phyloP scores from a whole-genome alignment of 2,329 filamentous ascomycete genomes.

The Diaporthe destruens region DNA sequence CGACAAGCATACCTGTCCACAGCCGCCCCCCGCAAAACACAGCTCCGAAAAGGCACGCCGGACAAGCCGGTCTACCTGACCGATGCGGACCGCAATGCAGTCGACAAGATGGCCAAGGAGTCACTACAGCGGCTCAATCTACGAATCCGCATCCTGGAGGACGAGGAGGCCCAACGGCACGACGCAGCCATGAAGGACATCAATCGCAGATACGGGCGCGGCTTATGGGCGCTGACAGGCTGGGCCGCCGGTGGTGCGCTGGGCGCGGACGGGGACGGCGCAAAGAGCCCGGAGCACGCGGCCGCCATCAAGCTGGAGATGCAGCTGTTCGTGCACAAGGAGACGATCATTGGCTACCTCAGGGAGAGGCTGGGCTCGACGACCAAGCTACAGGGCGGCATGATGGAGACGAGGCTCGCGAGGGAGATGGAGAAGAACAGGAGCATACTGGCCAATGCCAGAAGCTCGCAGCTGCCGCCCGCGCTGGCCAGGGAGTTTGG shows the following conservation, averaged over 20 bases:
- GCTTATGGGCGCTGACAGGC: constrained; percentile 71
- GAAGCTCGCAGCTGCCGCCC: constrained; percentile 49
- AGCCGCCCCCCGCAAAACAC: constrained; percentile 71
- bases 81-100: constrained; percentile 84
- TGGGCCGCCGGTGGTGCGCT: constrained; percentile 76
- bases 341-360: constrained; percentile 87
- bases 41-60: constrained; percentile 58
- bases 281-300: constrained; percentile 74
- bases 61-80: constrained; percentile 71
- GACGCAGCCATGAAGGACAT: constrained; percentile 80
- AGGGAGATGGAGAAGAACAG: constrained; percentile 91
- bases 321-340: constrained; percentile 77
- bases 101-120: constrained; percentile 88
- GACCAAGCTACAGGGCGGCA: constrained; percentile 82
- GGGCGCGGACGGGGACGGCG: constrained; percentile 48
- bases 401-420: constrained; percentile 92
- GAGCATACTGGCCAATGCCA: constrained; percentile 82
- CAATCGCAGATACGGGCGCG: constrained; percentile 75
- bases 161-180: constrained; percentile 85
- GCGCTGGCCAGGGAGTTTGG: constrained; percentile 44
- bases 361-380: constrained; percentile 81
- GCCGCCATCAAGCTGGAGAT: constrained; percentile 78
- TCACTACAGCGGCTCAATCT: constrained; percentile 87
- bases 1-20: constrained; percentile 93
- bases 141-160: constrained; percentile 82